Base-by-base conservation (phyloP, 1,284 basidiomycete genomes). In the Phellopilus nigrolimitatus region DNA sequence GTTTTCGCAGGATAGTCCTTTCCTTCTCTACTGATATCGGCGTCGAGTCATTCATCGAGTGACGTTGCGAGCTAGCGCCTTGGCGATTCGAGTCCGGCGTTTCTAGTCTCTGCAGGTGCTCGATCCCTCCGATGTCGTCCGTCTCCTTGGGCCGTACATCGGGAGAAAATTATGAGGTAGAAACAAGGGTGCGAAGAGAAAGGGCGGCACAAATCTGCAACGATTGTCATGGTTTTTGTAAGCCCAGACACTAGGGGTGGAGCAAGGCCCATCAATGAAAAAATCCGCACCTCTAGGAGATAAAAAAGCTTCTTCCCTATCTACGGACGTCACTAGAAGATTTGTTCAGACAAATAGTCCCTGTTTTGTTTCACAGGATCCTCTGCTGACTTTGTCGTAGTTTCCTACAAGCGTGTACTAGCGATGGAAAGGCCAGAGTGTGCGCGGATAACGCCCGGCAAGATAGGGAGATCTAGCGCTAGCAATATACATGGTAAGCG, bases 1-100 rank as follows among this genome's bases (percentile, higher is more conserved):
- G 30, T 12, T 52, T 45, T 22, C 50, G 31, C 1, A 52, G 30
- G 10, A 52, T 44, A 17, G 47, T 30, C 10, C 50, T 43, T 24
- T 52, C 47, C 22, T n/a, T n/a, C n/a, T n/a, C n/a, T n/a, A n/a
- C n/a, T n/a, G n/a, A n/a, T n/a, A 52, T 24, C 10, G 34, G 17
- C 13, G 40, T 27, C 12, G 44, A 39, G n/a, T 7, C 34, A 8
- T 37, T 17, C 34, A 37, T 15, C n/a, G 34, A 37, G 34, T 41
- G 40, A 41, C 40, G 40, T 22, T 28, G 40, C 9, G 46, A 27
- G 37, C 25, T 31, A 9, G 46, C n/a, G n/a, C 37, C 25, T n/a
- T 30, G 36, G 25, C 13, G n/a, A 34, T 15, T 39, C 6, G 22
- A n/a, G 3, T 27, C n/a, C 13, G n/a, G 7, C 9, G 33, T n/a